These are phyloP conservation scores for Suillus ampliporus DNA, from an alignment of 768 basidiomycete species.

Conservation along the genomic window DNA sequence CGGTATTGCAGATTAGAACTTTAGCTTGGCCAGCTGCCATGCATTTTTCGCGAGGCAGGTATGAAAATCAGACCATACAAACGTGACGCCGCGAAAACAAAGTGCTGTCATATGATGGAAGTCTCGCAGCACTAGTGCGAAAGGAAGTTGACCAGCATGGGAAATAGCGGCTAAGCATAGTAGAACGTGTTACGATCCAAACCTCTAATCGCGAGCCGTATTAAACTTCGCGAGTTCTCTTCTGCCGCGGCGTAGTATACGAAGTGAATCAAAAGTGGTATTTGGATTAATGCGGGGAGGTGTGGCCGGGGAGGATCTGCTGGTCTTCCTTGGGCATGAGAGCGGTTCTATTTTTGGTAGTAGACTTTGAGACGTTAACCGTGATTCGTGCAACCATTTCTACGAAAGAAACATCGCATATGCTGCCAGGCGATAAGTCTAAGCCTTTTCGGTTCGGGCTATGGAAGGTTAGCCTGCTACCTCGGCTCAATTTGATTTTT, in stretches of 20 bases:
- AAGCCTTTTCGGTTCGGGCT: background rate
- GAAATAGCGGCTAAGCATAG: background rate
- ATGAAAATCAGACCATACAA: too few relatives aligned
- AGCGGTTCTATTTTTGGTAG: background rate
- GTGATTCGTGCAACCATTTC: too few relatives aligned
- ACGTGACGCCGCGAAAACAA: background rate
- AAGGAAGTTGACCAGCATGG: background rate
- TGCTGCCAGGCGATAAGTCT: slow-evolving; percentile 1
- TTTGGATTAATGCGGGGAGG: background rate
- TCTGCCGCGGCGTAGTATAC: background rate
- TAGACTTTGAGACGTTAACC: background rate
- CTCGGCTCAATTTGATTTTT: too few relatives aligned
- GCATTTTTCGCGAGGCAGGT: too few relatives aligned
- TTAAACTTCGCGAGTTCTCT: background rate
- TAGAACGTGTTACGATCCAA: background rate
- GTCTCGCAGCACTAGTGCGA: background rate
- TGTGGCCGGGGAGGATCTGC: slow-evolving; percentile 2
- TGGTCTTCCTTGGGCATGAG: background rate
- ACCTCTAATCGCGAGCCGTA: background rate
- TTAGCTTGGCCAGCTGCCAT: too few relatives aligned
- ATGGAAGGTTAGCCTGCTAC: background rate
- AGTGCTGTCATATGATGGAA: too few relatives aligned
- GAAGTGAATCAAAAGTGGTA: background rate
- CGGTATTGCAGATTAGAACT: too few relatives aligned
- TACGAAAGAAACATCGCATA: too few relatives aligned